Evolutionary conservation across 176 grass and related monocot genomes (phyloP).

Genomic region (Thalia dealbata): DNA sequence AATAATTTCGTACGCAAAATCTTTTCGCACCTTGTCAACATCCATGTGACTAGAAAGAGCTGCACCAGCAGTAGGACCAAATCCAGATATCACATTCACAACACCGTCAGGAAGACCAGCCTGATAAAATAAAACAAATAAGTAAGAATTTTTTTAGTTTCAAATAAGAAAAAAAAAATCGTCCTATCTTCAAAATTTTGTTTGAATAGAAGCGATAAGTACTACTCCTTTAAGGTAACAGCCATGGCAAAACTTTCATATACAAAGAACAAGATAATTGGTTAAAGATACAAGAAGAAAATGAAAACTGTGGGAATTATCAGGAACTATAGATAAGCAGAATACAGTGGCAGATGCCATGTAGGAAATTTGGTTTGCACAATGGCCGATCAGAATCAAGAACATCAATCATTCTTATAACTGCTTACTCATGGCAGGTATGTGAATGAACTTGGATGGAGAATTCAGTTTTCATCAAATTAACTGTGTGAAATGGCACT

Average conservation of each 20-base stretch:
- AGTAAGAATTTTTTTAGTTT: background rate
- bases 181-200: background rate
- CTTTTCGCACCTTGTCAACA: constrained; percentile 54
- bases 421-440: no score
- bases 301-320: no score
- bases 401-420: no score
- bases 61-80: constrained; percentile 81
- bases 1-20: background rate
- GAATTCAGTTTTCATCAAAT: no score
- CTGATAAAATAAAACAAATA: constrained; percentile 26
- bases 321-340: no score
- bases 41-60: constrained; percentile 79
- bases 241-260: background rate
- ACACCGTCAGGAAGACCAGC: constrained; percentile 72
- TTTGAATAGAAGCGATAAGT: background rate
- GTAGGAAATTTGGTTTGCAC: no score
- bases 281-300: background rate
- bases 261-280: background rate
- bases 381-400: no score
- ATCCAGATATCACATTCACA: constrained; percentile 68
- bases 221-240: background rate
- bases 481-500: no score
- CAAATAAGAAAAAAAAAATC: background rate
- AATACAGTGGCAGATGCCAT: no score
- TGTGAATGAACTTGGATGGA: no score